Percentiles rank a stretch among this genome's conserved stretches.
phyloP scores from a whole-genome alignment of 768 basidiomycete genomes.

The Austroboletus festivus region DNA sequence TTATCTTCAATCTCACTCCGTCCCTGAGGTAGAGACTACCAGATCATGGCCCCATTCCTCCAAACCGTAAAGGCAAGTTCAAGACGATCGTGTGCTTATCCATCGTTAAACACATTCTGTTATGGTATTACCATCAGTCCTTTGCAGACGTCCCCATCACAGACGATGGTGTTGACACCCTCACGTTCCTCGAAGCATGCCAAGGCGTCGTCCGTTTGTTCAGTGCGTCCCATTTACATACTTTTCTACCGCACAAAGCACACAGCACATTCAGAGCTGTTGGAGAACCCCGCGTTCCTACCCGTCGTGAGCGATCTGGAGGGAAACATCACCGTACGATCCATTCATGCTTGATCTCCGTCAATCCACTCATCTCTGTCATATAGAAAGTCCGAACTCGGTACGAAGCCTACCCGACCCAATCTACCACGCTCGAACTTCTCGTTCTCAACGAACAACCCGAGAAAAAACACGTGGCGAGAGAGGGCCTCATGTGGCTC shows the following conservation, averaged over 20 bases:
- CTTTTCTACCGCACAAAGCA: too few relatives aligned
- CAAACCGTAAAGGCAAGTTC: slow-evolving; percentile 59
- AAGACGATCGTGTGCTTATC: too few relatives aligned
- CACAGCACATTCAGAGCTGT: too few relatives aligned
- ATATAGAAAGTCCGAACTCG: slow-evolving; percentile 90
- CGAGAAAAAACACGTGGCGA: slow-evolving; percentile 85
- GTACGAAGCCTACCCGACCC: slow-evolving; percentile 60
- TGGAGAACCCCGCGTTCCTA: slow-evolving; percentile 55
- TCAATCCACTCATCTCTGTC: too few relatives aligned
- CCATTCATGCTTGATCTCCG: too few relatives aligned
- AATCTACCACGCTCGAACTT: slow-evolving; percentile 77
- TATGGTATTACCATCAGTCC: slow-evolving; percentile 50
- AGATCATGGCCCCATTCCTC: slow-evolving; percentile 83
- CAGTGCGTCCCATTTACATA: slow-evolving; percentile 62
- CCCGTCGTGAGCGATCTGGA: slow-evolving; percentile 84
- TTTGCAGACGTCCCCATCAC: slow-evolving; percentile 88
- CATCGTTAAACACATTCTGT: too few relatives aligned
- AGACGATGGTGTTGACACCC: slow-evolving; percentile 84
- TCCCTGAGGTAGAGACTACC: too few relatives aligned
- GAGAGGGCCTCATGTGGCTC: slow-evolving; percentile 92
- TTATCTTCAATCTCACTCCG: too few relatives aligned
- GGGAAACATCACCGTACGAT: slow-evolving; percentile 83
- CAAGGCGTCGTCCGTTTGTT: slow-evolving; percentile 88
- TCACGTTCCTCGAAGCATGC: slow-evolving; percentile 82
- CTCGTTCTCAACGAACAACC: slow-evolving; percentile 81